Conservation (phyloP, 345 rosid genomes). For the Linum usitatissimum region DNA sequence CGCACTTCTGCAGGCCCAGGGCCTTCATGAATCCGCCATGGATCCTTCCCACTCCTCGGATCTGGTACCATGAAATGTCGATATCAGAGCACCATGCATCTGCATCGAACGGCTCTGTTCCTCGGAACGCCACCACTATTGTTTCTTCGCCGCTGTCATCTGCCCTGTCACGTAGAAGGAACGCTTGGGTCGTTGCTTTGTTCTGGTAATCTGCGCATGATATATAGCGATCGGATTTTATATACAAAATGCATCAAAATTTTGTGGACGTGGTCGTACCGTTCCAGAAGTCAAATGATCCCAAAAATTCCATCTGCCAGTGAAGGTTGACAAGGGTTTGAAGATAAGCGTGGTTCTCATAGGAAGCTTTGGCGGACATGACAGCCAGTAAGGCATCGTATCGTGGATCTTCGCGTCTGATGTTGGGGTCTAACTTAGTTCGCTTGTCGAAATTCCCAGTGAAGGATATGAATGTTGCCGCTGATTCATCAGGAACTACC, state of each 20-base stretch:
- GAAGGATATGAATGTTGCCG: conserved; percentile 34
- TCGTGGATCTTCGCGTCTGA: conserved; percentile 27
- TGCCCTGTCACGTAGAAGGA: not conserved
- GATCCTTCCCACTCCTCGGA: conserved; percentile 35
- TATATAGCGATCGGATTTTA: too few species aligned
- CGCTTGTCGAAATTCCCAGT: conserved; percentile 39
- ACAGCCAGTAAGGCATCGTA: conserved; percentile 44
- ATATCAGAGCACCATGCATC: conserved; percentile 35
- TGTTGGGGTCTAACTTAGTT: conserved; percentile 32
- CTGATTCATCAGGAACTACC: conserved; percentile 29
- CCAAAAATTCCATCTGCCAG: conserved; percentile 71
- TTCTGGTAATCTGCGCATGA: conserved; percentile 45
- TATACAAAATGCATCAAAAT: too few species aligned
- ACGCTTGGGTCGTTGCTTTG: conserved; percentile 48
- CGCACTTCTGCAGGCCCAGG: conserved; percentile 36
- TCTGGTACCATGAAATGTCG: conserved; percentile 48
- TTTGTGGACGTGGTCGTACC: conserved; percentile 26
- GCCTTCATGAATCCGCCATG: conserved; percentile 59
- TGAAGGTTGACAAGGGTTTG: conserved; percentile 24
- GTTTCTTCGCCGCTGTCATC: not conserved
- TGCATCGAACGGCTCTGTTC: conserved; percentile 49
- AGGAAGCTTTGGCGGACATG: conserved; percentile 57
- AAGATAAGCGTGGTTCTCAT: conserved; percentile 50
- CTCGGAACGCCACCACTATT: conserved; percentile 48
- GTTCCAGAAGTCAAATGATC: conserved; percentile 48